A percentile compares a stretch with the other conserved stretches of the same genome.
These are phyloP conservation scores for Sporobolomyces pararoseus DNA, from an alignment of 768 basidiomycete genomes.

Conservation along the genomic window DNA sequence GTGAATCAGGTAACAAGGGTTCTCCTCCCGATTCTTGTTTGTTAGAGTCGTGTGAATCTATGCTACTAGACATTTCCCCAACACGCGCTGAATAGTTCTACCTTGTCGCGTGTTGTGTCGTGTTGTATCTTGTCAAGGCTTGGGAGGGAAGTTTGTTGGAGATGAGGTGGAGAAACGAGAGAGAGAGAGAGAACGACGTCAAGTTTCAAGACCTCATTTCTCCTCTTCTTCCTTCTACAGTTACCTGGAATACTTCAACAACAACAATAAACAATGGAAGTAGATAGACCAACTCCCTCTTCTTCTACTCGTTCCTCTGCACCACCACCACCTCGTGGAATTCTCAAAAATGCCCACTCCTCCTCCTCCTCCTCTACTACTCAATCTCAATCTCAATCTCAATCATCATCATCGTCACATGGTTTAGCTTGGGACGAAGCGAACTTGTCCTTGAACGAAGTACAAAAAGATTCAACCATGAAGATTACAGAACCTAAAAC, in stretches of 20 bases:
- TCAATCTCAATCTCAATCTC: neutral
- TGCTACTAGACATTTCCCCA: no score
- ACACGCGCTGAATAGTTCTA: no score
- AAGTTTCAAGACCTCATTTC: no score
- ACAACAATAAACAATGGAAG: no score
- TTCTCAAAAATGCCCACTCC: slow-evolving; percentile 41
- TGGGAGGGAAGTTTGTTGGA: slow-evolving; percentile 17
- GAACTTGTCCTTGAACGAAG: slow-evolving; percentile 44
- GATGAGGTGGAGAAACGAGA: neutral
- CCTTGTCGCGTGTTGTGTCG: no score
- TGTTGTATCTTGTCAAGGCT: no score
- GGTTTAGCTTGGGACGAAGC: slow-evolving; percentile 42
- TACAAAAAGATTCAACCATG: slow-evolving; percentile 42
- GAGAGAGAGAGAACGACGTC: no score
- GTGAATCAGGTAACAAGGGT: no score
- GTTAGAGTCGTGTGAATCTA: no score
- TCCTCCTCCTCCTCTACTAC: neutral
- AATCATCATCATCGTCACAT: neutral
- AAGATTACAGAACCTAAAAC: slow-evolving; percentile 47
- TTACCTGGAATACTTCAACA: no score
- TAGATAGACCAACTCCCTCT: neutral
- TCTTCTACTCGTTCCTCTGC: neutral
- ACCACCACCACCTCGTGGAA: slow-evolving; percentile 30
- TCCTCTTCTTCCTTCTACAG: no score
- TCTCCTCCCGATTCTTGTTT: no score